Evolutionary conservation across 2,329 filamentous ascomycete genomes (phyloP).

Genomic region (Fusarium sp.): DNA sequence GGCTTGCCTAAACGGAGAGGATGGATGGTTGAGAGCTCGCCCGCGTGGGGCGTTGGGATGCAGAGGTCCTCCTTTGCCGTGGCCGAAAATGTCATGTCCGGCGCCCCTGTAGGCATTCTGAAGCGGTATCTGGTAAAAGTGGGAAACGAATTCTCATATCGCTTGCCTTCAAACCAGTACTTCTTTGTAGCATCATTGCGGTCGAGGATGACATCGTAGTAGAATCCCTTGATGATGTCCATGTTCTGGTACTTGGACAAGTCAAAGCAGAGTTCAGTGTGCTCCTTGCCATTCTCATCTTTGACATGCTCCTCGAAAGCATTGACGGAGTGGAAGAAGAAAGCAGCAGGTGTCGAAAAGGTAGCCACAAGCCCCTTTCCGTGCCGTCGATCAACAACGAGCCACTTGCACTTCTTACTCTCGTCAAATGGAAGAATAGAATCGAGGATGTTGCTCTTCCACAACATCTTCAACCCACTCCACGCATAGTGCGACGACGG

Average conservation of each 20-base stretch:
- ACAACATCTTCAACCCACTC: conserved; percentile 71
- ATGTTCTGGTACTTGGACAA: conserved; percentile 71
- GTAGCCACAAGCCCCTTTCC: conserved; percentile 74
- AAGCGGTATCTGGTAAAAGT: conserved; percentile 60
- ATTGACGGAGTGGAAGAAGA: conserved; percentile 85
- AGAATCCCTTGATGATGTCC: conserved; percentile 74
- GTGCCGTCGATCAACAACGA: conserved; percentile 75
- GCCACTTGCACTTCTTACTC: conserved; percentile 72
- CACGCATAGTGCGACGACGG: conserved; percentile 72
- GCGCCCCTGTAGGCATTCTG: conserved; percentile 44
- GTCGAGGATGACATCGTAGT: conserved; percentile 75
- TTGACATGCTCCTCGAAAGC: conserved; percentile 72
- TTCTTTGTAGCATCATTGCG: conserved; percentile 58
- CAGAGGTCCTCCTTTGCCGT: conserved; percentile 53
- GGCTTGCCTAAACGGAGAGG: conserved; percentile 62
- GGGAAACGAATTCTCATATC: conserved; percentile 51
- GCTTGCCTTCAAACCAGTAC: conserved; percentile 57
- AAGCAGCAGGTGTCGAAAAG: conserved; percentile 76
- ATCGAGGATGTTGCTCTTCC: conserved; percentile 75
- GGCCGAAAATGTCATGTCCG: conserved; percentile 27
- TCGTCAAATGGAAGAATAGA: conserved; percentile 73
- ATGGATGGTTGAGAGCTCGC: conserved; percentile 77
- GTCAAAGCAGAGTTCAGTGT: conserved; percentile 72
- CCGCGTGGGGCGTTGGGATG: conserved; percentile 65
- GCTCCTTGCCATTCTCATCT: conserved; percentile 47